Evolutionary conservation across 169 alveolate genomes (phyloP).

Genomic region (Cyclospora cayetanensis): DNA sequence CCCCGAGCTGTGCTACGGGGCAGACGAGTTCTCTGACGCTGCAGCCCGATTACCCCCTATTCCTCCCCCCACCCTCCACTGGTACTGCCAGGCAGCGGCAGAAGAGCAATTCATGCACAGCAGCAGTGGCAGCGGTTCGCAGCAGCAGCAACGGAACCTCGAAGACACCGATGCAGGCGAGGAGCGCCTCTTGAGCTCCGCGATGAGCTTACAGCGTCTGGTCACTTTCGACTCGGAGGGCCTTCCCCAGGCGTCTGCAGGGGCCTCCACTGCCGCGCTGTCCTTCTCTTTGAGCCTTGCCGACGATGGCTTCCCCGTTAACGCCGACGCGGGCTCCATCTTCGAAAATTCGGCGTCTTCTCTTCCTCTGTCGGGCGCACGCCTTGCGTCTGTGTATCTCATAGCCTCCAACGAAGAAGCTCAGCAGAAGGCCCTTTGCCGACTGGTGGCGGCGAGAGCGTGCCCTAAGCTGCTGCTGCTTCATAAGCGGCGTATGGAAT

Average conservation of each 20-base stretch:
- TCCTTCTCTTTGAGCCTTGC: background rate
- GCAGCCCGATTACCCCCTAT: background rate
- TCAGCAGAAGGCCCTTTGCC: background rate
- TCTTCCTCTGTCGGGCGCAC: background rate
- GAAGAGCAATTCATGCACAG: background rate
- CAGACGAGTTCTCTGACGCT: background rate
- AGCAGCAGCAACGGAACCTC: background rate
- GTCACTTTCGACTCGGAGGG: background rate
- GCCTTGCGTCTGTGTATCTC: background rate
- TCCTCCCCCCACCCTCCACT: constrained; percentile 7
- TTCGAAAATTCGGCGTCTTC: background rate
- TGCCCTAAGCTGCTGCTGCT: constrained; percentile 10
- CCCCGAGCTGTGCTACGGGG: no score
- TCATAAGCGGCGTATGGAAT: background rate
- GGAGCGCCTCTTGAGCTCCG: background rate
- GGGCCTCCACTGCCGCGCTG: background rate
- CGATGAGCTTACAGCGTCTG: background rate
- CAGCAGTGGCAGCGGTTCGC: background rate
- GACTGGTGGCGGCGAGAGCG: background rate
- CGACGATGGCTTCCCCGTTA: background rate
- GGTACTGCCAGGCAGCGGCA: background rate
- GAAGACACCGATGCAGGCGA: background rate
- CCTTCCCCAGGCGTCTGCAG: background rate
- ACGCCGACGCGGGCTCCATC: background rate
- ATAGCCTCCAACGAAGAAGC: background rate